Base-by-base conservation (phyloP, 2,329 filamentous ascomycete species). In the Stemphylium beticola region DNA sequence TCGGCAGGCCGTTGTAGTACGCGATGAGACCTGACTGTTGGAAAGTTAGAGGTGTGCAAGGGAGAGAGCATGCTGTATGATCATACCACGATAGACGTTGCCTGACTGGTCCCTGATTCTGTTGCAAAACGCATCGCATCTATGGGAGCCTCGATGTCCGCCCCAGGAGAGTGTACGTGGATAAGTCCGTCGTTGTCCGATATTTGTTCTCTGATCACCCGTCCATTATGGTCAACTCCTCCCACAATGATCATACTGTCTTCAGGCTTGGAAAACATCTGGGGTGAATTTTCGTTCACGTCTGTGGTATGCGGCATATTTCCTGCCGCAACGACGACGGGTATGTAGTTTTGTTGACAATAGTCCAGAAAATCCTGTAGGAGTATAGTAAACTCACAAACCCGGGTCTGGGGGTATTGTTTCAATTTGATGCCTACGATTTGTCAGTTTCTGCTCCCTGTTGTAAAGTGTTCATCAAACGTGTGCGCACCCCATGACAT, bases 401-500 rank as follows among this genome's bases (percentile, higher is more conserved):
- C 34, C 9, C 9, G 6, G 2, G 14, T 2, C 15, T 2, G 34
- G 8, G 34, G 12, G 4, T 2, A 17, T 3, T 3, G 14, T 15
- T 38, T 14, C 15, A 22, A 22, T 18, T 38, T 38, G 31, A 38
- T 38, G 8, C 17, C 34, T 38, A 14, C 14, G 34, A 22, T 22
- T 22, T 22, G 22, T 22, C 6, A 22, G 6, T 22, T 22, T 22
- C 6, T 22, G 22, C 22, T 4, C 22, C 3, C 4, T 22, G 22
- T 6, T 6, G 4, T 22, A 22, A 6, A 22, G 22, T 22, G 4
- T 22, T 22, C 22, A 6, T 22, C 4, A 22, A 22, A 4, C 2
- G 14, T 4, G 6, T 22, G 20, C 51, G 46, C 29, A 57, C 53
- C 53, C 43, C 53, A 57, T 11, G 57, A 57, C 43, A 60, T 52